These are phyloP conservation scores for Terfezia boudieri DNA, from an alignment of 495 filamentous ascomycete genomes.

Conservation along the genomic window DNA sequence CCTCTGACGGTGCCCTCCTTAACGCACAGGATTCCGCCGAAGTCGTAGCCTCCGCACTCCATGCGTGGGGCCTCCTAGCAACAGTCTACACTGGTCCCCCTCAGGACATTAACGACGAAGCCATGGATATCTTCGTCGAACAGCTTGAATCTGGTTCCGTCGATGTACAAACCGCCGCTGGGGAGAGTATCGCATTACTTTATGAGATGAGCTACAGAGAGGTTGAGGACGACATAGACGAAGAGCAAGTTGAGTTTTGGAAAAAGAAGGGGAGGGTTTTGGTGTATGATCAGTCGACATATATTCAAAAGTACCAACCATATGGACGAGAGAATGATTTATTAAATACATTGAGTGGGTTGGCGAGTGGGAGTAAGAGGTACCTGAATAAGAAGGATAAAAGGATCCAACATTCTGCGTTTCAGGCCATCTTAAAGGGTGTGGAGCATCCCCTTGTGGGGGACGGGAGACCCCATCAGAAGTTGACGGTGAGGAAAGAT, in stretches of 20 bases:
- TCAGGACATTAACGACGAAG: constrained; percentile 44
- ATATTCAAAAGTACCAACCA: constrained; percentile 22
- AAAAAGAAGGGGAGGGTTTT: constrained; percentile 11
- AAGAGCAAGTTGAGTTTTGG: constrained; percentile 24
- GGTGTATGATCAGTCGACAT: constrained; percentile 16
- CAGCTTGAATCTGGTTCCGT: constrained; percentile 62
- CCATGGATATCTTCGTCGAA: constrained; percentile 71
- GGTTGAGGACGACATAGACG: constrained; percentile 27
- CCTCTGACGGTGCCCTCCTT: constrained; percentile 58
- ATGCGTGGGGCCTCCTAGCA: constrained; percentile 73
- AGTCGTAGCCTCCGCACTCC: constrained; percentile 64
- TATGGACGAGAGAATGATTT: constrained; percentile 21
- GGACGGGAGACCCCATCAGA: neutral
- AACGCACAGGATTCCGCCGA: constrained; percentile 48
- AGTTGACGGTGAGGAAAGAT: neutral
- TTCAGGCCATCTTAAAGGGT: neutral
- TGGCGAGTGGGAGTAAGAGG: constrained; percentile 39
- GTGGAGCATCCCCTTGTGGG: neutral
- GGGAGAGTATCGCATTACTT: constrained; percentile 71
- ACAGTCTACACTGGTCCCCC: constrained; percentile 57
- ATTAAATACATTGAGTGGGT: constrained; percentile 22
- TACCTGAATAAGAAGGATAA: constrained; percentile 57
- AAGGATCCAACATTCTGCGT: constrained; percentile 38
- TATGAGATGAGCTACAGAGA: constrained; percentile 63
- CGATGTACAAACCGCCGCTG: constrained; percentile 63